Base-by-base conservation (phyloP, 1,284 basidiomycete species). In the Pterulicium gracile region DNA sequence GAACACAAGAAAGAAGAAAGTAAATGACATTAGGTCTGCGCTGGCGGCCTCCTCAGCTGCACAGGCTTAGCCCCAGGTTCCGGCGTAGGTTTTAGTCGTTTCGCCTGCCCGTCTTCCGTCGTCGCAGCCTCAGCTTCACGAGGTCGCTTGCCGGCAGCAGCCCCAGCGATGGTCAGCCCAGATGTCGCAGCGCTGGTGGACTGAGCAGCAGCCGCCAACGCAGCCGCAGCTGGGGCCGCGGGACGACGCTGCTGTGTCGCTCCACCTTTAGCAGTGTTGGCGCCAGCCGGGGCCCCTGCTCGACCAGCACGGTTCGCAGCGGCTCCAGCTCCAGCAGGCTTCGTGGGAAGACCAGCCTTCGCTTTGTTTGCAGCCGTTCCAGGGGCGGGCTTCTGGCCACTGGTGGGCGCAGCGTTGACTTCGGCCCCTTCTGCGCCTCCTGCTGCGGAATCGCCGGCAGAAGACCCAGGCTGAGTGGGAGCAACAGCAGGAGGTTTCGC, bases 111-210 rank as follows among this genome's bases (percentile, higher is more conserved):
- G 24, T 79, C 79, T 0, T 60, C 51, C 1, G 66, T 36, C 1
- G 60, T 51, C 18, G 69, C 62, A 3, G 58, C 44, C 15, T 63
- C 69, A 34, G 81, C 76, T 46, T 85, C 84, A 17, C 82, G 69
- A 34, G 75, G 71, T 17, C 84, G 74, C 55, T 88, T 88, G 17
- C 56, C 64, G 12, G 47, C 50, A 19, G 81, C 79, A 10, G 80
- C 81, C 15, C 82, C 82, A 55, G 77, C 72, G 44, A 85, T 84
- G 3, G 74, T 73, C 32, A 83, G 66, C 2, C 72, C 70, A 10
- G 61, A 63, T 2, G 57, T 54, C 1, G 53, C 15, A n/a, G 54
- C 19, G n/a, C 58, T 43, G 66, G 56, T 43, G 58, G 61, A 23
- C 3, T 52, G 4, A 22, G 44, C 43, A 17, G 44, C 40, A 21